Evolutionary conservation across 2,329 filamentous ascomycete species (phyloP).

Genomic region (Fusarium sp.): DNA sequence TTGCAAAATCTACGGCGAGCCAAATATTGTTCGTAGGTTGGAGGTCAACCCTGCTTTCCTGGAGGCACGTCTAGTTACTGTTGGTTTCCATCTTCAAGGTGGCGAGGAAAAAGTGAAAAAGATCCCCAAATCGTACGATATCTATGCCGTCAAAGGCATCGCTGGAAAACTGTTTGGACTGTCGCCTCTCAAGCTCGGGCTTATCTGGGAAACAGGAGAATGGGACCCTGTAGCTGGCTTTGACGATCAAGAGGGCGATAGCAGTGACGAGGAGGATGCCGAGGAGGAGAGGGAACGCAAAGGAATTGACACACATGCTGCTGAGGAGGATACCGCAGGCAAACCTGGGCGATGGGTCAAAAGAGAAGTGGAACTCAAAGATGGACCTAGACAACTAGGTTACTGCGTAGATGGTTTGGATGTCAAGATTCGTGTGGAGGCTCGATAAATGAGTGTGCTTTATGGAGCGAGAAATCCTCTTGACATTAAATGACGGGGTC

Average conservation of each 20-base stretch:
- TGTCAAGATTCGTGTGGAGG: constrained; percentile 75
- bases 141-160: constrained; percentile 83
- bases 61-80: constrained; percentile 77
- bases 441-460: constrained; percentile 35
- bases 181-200: constrained; percentile 67
- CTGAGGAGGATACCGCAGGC: constrained; percentile 29
- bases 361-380: constrained; percentile 79
- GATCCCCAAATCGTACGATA: constrained; percentile 79
- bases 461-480: neutral
- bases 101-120: constrained; percentile 48
- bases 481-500: neutral
- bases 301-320: constrained; percentile 36
- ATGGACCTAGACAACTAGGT: constrained; percentile 82
- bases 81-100: constrained; percentile 57
- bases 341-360: constrained; percentile 71
- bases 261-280: constrained; percentile 61
- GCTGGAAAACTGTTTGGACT: constrained; percentile 75
- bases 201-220: constrained; percentile 91
- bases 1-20: constrained; percentile 78
- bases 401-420: constrained; percentile 81
- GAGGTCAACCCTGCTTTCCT: constrained; percentile 80
- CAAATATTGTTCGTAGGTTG: constrained; percentile 64
- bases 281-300: constrained; percentile 43
- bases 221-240: constrained; percentile 79
- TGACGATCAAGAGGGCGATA: constrained; percentile 64